Evolutionary conservation across 345 rosid species (phyloP).

Genomic region (Hibiscus syriacus): DNA sequence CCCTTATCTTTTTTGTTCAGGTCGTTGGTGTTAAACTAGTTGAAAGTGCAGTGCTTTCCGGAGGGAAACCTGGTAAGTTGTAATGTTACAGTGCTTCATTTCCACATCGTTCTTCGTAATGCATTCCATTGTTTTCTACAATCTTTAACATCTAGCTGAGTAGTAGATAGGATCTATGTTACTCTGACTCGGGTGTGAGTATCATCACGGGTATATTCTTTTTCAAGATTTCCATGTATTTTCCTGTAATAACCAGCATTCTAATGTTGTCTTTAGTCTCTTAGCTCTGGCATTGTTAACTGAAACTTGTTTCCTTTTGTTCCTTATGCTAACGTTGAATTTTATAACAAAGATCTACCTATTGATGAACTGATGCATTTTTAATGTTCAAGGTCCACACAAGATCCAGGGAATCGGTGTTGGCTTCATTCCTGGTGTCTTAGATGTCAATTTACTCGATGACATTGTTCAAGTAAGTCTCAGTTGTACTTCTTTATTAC

Average conservation of each 20-base stretch:
- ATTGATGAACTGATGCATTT: neutral
- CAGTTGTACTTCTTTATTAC: neutral
- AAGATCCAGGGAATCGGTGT: conserved; percentile 66
- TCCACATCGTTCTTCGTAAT: neutral
- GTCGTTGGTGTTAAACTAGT: conserved; percentile 45
- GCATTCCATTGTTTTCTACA: neutral
- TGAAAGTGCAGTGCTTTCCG: conserved; percentile 37
- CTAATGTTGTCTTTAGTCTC: neutral
- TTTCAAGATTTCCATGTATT: neutral
- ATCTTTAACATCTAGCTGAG: neutral
- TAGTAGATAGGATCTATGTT: neutral
- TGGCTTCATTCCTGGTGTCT: conserved; percentile 47
- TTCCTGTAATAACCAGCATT: neutral
- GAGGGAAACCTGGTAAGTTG: conserved; percentile 24
- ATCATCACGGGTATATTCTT: neutral
- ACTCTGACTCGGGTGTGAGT: neutral
- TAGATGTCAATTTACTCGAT: conserved; percentile 39
- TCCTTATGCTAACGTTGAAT: neutral
- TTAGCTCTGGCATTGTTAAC: neutral
- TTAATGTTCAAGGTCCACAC: conserved; percentile 37
- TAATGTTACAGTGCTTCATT: neutral
- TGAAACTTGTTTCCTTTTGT: neutral
- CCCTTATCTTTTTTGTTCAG: conserved; percentile 19
- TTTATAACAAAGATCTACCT: neutral
- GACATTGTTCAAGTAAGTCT: conserved; percentile 22